Base-by-base conservation (phyloP, 2,329 filamentous ascomycete species). In the Alternaria panax region DNA sequence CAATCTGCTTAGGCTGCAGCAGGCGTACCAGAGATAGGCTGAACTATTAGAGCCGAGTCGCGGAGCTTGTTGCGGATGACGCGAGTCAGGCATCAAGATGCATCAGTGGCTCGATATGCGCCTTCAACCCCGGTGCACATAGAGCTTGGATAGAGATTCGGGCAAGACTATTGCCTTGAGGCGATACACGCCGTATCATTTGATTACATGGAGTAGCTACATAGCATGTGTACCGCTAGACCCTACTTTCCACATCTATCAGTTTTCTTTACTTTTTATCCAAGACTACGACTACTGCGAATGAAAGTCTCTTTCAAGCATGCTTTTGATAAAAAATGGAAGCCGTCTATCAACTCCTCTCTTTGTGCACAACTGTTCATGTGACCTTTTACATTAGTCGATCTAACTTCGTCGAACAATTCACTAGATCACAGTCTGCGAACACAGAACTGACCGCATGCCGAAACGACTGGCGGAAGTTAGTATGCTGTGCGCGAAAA, bases 31-130 rank as follows among this genome's bases (percentile, higher is more conserved):
- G 18, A 12, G 14, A 4, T 22, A 22, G 36, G 36, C 36, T 14
- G 28, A 47, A 22, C 45, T 47, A 32, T 32, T 7, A 32, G 28
- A 30, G 20, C 45, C 45, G 20, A 61, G 58, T 56, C 46, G 57
- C 54, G 58, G 20, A 54, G 54, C 41, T 51, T 48, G n/a, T 45
- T 41, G 34, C 14, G 22, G 25, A 43, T 11, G 24, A 51, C 30
- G 14, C 18, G 7, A 48, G 38, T 7, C 28, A 18, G 14, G 12
- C 22, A 30, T 32, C 20, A 41, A 6, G 18, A 18, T 42, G 30
- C 16, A 25, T 47, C 22, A 34, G 14, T n/a, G 20, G 20, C 45
- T 48, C 14, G 14, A 48, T 25, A 24, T 22, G 28, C 5, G 8
- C 8, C 30, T 12, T 22, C 38, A 41, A 24, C 24, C 20, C 16